Percentiles rank a stretch among this genome's conserved stretches.
These are phyloP conservation scores for Backusella westeae DNA, from an alignment of 192 early-diverging fungal species.

Conservation along the genomic window DNA sequence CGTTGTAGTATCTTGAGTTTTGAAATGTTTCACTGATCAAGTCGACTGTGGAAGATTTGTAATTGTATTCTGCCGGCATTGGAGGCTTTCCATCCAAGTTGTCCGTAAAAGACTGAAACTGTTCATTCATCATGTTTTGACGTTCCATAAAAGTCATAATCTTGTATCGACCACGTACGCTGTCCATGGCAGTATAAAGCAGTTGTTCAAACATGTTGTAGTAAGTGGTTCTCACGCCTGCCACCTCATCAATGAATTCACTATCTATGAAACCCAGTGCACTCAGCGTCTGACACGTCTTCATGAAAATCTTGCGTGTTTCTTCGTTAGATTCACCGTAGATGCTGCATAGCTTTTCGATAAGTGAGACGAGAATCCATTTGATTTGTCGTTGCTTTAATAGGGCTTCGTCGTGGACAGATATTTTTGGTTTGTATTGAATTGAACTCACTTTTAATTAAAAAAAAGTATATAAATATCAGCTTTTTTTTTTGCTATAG, in stretches of 20 bases:
- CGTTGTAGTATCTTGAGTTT: slow-evolving; percentile 73
- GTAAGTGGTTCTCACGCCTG: slow-evolving; percentile 74
- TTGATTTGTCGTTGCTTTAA: slow-evolving; percentile 56
- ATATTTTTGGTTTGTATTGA: slow-evolving; percentile 2
- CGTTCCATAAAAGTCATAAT: neutral
- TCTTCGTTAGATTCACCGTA: slow-evolving; percentile 83
- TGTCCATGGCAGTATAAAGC: slow-evolving; percentile 72
- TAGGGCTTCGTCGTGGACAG: neutral
- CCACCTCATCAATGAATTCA: slow-evolving; percentile 66
- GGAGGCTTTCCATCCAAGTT: neutral
- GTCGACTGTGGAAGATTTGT: neutral
- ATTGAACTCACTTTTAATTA: neutral
- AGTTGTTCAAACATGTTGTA: slow-evolving; percentile 82
- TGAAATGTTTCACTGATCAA: slow-evolving; percentile 23
- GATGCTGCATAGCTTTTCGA: slow-evolving; percentile 87
- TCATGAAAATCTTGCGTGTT: slow-evolving; percentile 80
- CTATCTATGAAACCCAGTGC: slow-evolving; percentile 78
- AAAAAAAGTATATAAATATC: neutral
- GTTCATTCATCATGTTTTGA: slow-evolving; percentile 5
- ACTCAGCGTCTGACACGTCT: slow-evolving; percentile 81
- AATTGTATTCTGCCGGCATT: neutral
- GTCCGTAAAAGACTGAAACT: neutral
- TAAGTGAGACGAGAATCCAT: slow-evolving; percentile 78
- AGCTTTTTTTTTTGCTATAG: neutral
- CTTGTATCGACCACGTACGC: slow-evolving; percentile 40